phyloP scores from a whole-genome alignment of 257 asterid species.

The Solanum peruvianum region DNA sequence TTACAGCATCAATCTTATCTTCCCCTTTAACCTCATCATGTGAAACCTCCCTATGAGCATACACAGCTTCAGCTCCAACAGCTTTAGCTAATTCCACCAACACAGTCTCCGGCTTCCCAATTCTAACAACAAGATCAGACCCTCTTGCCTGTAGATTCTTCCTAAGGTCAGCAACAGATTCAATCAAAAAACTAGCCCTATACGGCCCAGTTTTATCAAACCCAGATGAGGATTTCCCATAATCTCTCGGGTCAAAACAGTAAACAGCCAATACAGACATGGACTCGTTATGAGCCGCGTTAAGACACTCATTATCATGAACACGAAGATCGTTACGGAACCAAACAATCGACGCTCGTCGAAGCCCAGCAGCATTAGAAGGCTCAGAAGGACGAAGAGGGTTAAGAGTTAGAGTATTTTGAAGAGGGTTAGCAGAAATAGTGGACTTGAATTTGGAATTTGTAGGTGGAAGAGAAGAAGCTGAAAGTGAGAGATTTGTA shows the following conservation, averaged over 20 bases:
- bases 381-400: slow-evolving; percentile 81
- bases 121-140: slow-evolving; percentile 82
- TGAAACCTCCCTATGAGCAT: slow-evolving; percentile 76
- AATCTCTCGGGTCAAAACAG: slow-evolving; percentile 94
- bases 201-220: slow-evolving; percentile 85
- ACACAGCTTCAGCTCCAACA: slow-evolving; percentile 86
- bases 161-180: slow-evolving; percentile 66
- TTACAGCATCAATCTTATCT: slow-evolving; percentile 65
- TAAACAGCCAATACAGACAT: slow-evolving; percentile 77
- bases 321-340: slow-evolving; percentile 96
- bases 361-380: slow-evolving; percentile 50
- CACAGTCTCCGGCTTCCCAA: slow-evolving; percentile 83
- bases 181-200: slow-evolving; percentile 64
- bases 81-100: slow-evolving; percentile 72
- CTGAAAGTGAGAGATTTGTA: slow-evolving; percentile 37
- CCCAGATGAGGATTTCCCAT: slow-evolving; percentile 80
- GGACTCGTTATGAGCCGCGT: slow-evolving; percentile 70
- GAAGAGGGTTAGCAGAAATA: slow-evolving; percentile 56
- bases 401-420: slow-evolving; percentile 30
- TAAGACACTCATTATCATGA: slow-evolving; percentile 82
- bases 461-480: slow-evolving; percentile 32
- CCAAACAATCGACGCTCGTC: slow-evolving; percentile 81
- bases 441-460: slow-evolving; percentile 40
- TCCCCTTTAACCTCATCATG: slow-evolving; percentile 79
- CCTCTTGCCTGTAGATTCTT: slow-evolving; percentile 63